Evolutionary conservation across 345 rosid genomes (phyloP), one percentile per base, ranked within the genome.

Genomic region (Salix udensis): DNA sequence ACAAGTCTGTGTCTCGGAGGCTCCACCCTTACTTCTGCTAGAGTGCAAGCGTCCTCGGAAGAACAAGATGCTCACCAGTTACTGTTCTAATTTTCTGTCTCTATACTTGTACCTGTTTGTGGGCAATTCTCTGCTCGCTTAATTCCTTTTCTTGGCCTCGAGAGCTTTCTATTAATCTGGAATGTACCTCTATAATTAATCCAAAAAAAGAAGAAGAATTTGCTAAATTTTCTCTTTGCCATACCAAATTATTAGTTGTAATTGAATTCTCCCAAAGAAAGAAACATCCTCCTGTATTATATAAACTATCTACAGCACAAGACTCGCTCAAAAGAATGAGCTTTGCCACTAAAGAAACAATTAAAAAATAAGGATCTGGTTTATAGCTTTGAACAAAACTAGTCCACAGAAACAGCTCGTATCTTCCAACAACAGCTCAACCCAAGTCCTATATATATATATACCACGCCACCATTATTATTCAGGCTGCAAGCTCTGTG

Each of bases 401-500:
- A 67, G 40, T 7, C 34, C 19, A 6, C 11, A 50, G 30, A 71
- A 28, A 52, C 48, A 31, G 7, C 5, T 18, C 4, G 2, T 19
- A 70, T n/a, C 11, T 39, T 2, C 72, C 42, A 26, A 67, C 23
- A 26, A 62, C 4, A 65, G 37, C 65, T 18, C 40, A 65, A 74
- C 39, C 21, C 36, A 14, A n/a, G 12, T 21, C 66, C 44, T 28
- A 28, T 28, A 2, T 28, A 28, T 28, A 28, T 67, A 78, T 66
- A 60, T 24, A 1, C 26, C 23, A 18, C 26, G 48, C 53, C 60
- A 23, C 64, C 58, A n/a, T 1, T 30, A 10, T 19, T 40, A 11
- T 5, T 73, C 73, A 78, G 81, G 77, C 77, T 42, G 69, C 81
- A 67, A 67, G 10, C 14, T 67, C 76, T 30, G 42, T 19, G 19